Percentiles rank a stretch among this genome's conserved stretches.
These are phyloP conservation scores for Saccharomycopsis hybrid DNA, from an alignment of 1,139 yeast species.

Conservation along the genomic window DNA sequence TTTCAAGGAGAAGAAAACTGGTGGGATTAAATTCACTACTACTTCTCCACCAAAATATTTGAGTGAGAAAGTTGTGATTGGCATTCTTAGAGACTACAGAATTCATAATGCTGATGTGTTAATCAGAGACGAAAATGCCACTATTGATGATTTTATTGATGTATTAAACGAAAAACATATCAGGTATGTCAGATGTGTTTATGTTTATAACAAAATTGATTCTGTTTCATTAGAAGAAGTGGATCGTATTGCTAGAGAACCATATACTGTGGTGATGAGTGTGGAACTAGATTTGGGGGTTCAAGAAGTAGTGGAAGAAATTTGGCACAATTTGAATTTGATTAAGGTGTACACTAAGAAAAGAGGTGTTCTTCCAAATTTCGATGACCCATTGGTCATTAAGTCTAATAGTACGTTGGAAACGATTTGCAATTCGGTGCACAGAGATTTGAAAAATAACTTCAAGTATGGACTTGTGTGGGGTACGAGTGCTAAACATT, in stretches of 20 bases:
- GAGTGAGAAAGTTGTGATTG: constrained; percentile 73
- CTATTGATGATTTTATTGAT: constrained; percentile 92
- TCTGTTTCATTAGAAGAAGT: constrained; percentile 93
- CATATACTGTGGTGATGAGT: constrained; percentile 89
- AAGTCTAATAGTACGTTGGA: constrained; percentile 71
- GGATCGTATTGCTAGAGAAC: constrained; percentile 84
- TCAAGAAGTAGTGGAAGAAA: constrained; percentile 82
- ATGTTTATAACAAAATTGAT: constrained; percentile 91
- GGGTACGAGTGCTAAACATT: constrained; percentile 94
- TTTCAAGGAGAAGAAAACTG: constrained; percentile 74
- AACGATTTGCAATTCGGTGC: constrained; percentile 87
- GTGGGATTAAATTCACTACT: constrained; percentile 82
- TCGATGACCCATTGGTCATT: constrained; percentile 87
- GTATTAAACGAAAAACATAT: constrained; percentile 82
- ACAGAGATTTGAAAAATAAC: constrained; percentile 84
- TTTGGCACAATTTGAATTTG: constrained; percentile 83
- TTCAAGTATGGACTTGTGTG: constrained; percentile 93
- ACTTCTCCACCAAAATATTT: constrained; percentile 77
- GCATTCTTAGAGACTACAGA: constrained; percentile 77
- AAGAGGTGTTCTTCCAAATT: constrained; percentile 75
- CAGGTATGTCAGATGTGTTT: constrained; percentile 83
- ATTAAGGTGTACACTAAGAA: constrained; percentile 81
- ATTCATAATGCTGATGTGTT: constrained; percentile 91
- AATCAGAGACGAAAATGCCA: constrained; percentile 80
- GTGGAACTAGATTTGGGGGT: constrained; percentile 84